phyloP scores from a whole-genome alignment of 139 green algal species.

The Micractinium conductrix region DNA sequence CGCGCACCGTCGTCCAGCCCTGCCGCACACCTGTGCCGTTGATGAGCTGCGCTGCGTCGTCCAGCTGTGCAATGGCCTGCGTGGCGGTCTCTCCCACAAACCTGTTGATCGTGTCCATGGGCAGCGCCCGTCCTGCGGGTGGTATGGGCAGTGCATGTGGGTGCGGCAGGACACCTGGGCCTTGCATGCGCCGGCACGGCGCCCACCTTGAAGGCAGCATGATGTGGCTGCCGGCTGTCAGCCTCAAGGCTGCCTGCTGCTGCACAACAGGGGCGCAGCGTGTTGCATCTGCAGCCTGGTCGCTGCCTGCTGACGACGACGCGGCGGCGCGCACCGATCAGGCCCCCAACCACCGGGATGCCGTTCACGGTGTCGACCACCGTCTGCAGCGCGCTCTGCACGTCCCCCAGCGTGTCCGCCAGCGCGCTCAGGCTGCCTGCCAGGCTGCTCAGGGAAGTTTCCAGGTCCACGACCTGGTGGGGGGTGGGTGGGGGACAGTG shows the following conservation, averaged over 20 bases:
- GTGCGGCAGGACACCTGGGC: no score
- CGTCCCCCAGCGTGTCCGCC: neutral
- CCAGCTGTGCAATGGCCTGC: neutral
- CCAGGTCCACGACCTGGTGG: neutral
- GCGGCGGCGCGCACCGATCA: neutral
- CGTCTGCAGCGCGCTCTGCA: constrained; percentile 5
- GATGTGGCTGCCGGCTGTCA: no score
- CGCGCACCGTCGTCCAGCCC: no score
- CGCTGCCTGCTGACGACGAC: no score
- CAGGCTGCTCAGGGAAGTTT: neutral
- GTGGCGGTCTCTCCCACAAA: neutral
- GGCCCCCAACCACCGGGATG: neutral
- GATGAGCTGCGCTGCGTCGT: neutral
- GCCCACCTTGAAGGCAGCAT: no score
- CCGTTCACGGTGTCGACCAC: neutral
- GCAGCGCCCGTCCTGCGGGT: neutral
- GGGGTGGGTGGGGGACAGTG: neutral
- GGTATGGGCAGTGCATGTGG: neutral
- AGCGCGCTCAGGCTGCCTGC: neutral
- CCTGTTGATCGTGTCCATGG: neutral
- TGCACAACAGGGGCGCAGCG: no score
- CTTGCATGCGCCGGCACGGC: no score
- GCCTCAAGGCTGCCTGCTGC: no score
- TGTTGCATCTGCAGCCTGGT: no score
- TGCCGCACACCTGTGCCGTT: constrained; percentile 1